A percentile compares a stretch with the other conserved stretches of the same genome.
Evolutionary conservation across 2,329 filamentous ascomycete species (phyloP).

Genomic region (Chalara sp.): DNA sequence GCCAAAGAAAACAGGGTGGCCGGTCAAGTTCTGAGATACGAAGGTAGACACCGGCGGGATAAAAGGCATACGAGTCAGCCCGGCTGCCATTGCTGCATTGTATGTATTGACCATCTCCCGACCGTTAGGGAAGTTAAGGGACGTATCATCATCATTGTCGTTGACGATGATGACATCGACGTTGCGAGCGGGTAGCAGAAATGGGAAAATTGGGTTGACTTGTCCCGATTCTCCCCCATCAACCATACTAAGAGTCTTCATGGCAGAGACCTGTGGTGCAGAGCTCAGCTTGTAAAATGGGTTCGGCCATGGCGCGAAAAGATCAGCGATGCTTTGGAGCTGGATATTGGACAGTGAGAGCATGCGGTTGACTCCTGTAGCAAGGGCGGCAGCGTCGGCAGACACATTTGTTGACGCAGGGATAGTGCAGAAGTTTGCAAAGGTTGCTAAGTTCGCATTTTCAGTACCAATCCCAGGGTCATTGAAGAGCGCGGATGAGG

Average conservation of each 20-base stretch:
- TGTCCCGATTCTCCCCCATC: constrained; percentile 36
- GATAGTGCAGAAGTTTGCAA: constrained; percentile 7
- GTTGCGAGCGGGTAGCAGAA: constrained; percentile 32
- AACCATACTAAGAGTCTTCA: constrained; percentile 29
- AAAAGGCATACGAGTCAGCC: constrained; percentile 32
- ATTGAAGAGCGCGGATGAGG: constrained; percentile 34
- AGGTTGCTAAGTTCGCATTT: constrained; percentile 8
- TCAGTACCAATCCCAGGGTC: constrained; percentile 11
- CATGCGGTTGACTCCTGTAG: background rate
- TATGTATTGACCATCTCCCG: constrained; percentile 27
- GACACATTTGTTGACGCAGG: background rate
- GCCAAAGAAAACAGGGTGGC: constrained; percentile 33
- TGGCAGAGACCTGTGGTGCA: constrained; percentile 22
- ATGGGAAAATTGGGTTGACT: constrained; percentile 39
- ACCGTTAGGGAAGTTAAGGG: constrained; percentile 35
- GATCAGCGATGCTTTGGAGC: constrained; percentile 19
- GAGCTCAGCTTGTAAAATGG: constrained; percentile 34
- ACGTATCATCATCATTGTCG: constrained; percentile 36
- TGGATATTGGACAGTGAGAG: constrained; percentile 8
- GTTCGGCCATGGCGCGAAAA: constrained; percentile 29
- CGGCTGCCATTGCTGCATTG: constrained; percentile 7
- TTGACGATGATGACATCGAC: constrained; percentile 37
- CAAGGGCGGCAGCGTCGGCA: background rate
- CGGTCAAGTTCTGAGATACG: constrained; percentile 24
- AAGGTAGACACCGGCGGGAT: constrained; percentile 29